A percentile compares a stretch with the other conserved stretches of the same genome.
Conservation (phyloP, 768 basidiomycete species). For the Amanita pseudoporphyria region DNA sequence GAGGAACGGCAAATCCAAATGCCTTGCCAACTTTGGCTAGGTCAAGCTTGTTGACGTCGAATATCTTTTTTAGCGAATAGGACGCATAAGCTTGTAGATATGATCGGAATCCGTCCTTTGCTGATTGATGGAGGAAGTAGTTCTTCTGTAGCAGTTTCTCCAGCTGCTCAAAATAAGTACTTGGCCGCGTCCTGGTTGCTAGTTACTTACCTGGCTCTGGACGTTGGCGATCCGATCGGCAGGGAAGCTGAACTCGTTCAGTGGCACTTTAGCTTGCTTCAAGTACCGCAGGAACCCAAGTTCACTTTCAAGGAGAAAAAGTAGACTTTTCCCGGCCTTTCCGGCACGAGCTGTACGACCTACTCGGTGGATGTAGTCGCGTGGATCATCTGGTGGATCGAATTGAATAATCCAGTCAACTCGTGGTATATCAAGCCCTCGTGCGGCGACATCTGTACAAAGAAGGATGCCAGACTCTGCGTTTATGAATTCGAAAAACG, state of each 20-base stretch:
- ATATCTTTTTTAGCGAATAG: constrained; percentile 96
- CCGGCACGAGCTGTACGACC: constrained; percentile 97
- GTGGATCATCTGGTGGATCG: constrained; percentile 96
- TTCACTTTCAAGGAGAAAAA: constrained; percentile 91
- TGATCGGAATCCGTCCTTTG: constrained; percentile 86
- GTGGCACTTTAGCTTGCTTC: constrained; percentile 93
- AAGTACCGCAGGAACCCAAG: constrained; percentile 93
- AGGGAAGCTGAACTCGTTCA: constrained; percentile 97
- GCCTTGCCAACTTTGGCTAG: constrained; percentile 90
- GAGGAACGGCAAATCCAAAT: constrained; percentile 93
- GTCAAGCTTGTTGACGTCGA: constrained; percentile 91
- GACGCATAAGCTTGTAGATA: constrained; percentile 98
- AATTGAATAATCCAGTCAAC: constrained; percentile 99
- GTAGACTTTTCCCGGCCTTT: constrained; percentile 87
- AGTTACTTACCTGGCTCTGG: constrained; percentile 73
- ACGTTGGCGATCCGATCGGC: constrained; percentile 86
- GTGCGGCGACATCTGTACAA: constrained; percentile 94
- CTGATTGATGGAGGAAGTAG: constrained; percentile 91
- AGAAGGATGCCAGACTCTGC: constrained; percentile 86
- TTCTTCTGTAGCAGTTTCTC: constrained; percentile 95
- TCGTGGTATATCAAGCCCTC: constrained; percentile 93
- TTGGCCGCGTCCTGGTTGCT: not conserved
- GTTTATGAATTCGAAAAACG: constrained; percentile 99
- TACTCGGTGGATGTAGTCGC: constrained; percentile 98
- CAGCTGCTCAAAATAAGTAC: constrained; percentile 39